Evolutionary conservation across 2,329 filamentous ascomycete genomes (phyloP), one percentile per base, ranked within the genome.

Genomic region (Aspergillus brasiliensis): DNA sequence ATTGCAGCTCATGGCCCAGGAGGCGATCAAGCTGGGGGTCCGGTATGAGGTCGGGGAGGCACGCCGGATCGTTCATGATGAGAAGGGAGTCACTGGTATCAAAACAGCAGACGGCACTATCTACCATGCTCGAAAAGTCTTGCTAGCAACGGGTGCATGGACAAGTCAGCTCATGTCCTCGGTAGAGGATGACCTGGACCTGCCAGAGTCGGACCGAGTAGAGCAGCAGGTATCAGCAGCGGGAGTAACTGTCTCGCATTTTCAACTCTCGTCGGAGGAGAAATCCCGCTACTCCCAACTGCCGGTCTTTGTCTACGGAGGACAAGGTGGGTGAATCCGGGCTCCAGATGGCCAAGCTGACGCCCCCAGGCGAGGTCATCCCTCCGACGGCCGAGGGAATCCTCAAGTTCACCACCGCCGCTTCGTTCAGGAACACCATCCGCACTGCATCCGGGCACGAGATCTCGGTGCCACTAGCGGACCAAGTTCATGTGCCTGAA

Each of bases 341-440:
- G 5, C 13, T 28, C 7, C 11, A 6, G 19, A 8, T 38, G 31
- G 40, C 6, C 6, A 8, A 23, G 34, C 46, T 61, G 38, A 61
- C 19, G 8, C 8, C 23, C 3, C 11, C 54, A 73, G 68, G 74
- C 3, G 81, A 83, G 66, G 75, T 81, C 3, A 77, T 84, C 5
- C 81, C 81, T 1, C 80, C 81, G 13, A 82, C 82, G 8, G 64
- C 71, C 3, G 75, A 82, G 31, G 81, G 82, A 1, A 75, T 83
- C 2, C 78, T 88, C 60, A 88, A 88, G 70, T 86, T 87, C 75
- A 87, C 86, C 60, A 85, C 85, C 67, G 80, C 86, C 52, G 79
- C 81, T 19, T 85, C 84, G 57, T 84, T 88, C 67, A 84, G 80
- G 42, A 87, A 87, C 67, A 83, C 79, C 6, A 69, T 79, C 23